Evolutionary conservation across 495 filamentous ascomycete genomes (phyloP), one percentile per base, ranked within the genome.

Genomic region (Penicillium salamii): DNA sequence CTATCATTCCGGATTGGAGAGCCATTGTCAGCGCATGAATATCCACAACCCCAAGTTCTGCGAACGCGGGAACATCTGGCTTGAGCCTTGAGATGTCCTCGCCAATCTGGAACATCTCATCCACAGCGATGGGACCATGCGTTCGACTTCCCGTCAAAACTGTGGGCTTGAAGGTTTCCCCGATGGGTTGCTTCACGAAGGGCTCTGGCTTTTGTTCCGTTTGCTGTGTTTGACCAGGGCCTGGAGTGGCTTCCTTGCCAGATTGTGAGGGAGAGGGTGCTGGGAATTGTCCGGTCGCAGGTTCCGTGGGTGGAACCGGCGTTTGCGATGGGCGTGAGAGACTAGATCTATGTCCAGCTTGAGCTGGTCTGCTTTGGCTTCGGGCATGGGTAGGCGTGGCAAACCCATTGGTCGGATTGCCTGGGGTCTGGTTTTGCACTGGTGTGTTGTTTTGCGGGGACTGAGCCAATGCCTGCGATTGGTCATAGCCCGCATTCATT

Each of bases 21-120:
- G 89, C 88, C 78, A 89, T 88, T 1, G 83, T 95, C 33, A 98
- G 76, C n/a, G 92, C 90, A 54, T 90, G 87, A 21, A 97, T 85
- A 58, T 98, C 91, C 46, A 98, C 84, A 13, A 87, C 72, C 9
- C 93, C 93, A 23, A 97, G 72, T 55, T 98, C 92, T 3, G 74
- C 68, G n/a, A 88, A 78, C 1, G 71, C 66, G 3, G 93, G 93
- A 34, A 91, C 75, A 52, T 83, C 84, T 1, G 90, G 89, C 57
- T 82, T 87, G 53, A 78, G 68, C 50, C 71, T 75, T 20, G 74
- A 67, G 17, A 95, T 69, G 21, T 88, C 82, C 35, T 75, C 71
- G 15, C 87, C 83, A 50, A 88, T 61, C 44, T 79, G 78, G 36
- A 69, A 73, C 52, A 87, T 70, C 26, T 84, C 78, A 36, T 77